Evolutionary conservation across 2,329 filamentous ascomycete species (phyloP), one percentile per base, ranked within the genome.

Genomic region (Colletotrichum destructivum): DNA sequence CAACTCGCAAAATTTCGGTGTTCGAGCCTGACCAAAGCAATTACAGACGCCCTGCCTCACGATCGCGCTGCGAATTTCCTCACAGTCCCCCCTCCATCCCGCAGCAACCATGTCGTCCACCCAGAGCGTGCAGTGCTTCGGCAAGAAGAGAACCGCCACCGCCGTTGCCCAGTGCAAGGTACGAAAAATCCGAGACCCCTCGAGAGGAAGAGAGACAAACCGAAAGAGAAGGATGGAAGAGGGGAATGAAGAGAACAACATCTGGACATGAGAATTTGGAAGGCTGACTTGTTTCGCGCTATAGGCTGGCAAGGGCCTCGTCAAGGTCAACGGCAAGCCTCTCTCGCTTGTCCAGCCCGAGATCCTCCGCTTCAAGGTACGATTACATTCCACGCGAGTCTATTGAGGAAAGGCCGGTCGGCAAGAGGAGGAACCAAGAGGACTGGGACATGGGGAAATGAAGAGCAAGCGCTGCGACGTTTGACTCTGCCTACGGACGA

Each of bases 281-380:
- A 74, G 75, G 75, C 81, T 83, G 76, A 82, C 79, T 66, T 74
- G 74, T 66, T 74, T 49, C 73, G 68, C 49, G 26, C 65, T 72
- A 63, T 69, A 85, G 84, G 79, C 84, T 78, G 84, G 84, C 75
- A 79, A 80, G 78, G 96, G 96, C 86, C 92, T 98, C 82, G 91
- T 99, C 88, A 98, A 97, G 91, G 96, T 98, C 88, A 99, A 98
- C 90, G 96, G 96, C 88, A 94, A 94, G 85, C 96, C 96, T 82
- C 92, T 99, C 82, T 89, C 89, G 82, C 94, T 98, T 82, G 93
- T 98, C 81, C 94, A 98, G 89, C 95, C 96, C 81, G 94, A 98
- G 89, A 92, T 98, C 87, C 91, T 99, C 82, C 93, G 96, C 86
- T 98, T 97, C 93, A 98, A 98, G 93, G 91, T 92, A 90, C 85